These are phyloP conservation scores for Sphaceloma murrayae DNA, from an alignment of 2,329 filamentous ascomycete species.

Conservation along the genomic window DNA sequence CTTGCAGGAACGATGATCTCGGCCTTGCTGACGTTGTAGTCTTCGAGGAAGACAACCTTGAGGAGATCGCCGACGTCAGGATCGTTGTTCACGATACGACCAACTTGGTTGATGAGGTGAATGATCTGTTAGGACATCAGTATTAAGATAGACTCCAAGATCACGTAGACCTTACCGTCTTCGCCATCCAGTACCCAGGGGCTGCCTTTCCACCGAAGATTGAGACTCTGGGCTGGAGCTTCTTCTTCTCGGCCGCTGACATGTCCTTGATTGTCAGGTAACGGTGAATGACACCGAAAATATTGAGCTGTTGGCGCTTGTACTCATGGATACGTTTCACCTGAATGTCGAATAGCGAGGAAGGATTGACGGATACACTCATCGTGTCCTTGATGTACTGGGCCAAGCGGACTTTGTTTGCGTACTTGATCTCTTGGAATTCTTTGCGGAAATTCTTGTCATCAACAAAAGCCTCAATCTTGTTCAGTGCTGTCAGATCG, in stretches of 20 bases:
- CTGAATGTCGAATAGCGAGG: conserved; percentile 88
- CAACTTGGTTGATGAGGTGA: conserved; percentile 88
- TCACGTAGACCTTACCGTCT: conserved; percentile 46
- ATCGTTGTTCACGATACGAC: conserved; percentile 83
- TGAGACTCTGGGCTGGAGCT: conserved; percentile 75
- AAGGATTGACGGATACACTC: conserved; percentile 73
- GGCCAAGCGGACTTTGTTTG: conserved; percentile 87
- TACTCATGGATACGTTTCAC: conserved; percentile 99
- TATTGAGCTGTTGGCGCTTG: conserved; percentile 77
- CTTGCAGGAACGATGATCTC: conserved; percentile 93
- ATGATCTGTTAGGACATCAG: conserved; percentile 46
- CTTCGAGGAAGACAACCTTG: conserved; percentile 94
- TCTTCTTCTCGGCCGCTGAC: conserved; percentile 74
- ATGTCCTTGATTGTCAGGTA: conserved; percentile 84
- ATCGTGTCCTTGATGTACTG: conserved; percentile 80
- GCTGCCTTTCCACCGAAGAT: conserved; percentile 98
- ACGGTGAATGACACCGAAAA: conserved; percentile 92
- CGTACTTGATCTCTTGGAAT: conserved; percentile 93
- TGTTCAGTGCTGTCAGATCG: conserved; percentile 76
- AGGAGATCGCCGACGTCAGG: conserved; percentile 83
- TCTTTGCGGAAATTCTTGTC: conserved; percentile 87
- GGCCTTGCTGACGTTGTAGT: conserved; percentile 99
- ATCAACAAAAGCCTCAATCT: conserved; percentile 72
- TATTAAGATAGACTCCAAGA: too few species aligned
- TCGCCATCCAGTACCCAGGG: conserved; percentile 99